Evolutionary conservation across 352 stramenopile genomes (phyloP).

Genomic region (Aphanomyces invadans): DNA sequence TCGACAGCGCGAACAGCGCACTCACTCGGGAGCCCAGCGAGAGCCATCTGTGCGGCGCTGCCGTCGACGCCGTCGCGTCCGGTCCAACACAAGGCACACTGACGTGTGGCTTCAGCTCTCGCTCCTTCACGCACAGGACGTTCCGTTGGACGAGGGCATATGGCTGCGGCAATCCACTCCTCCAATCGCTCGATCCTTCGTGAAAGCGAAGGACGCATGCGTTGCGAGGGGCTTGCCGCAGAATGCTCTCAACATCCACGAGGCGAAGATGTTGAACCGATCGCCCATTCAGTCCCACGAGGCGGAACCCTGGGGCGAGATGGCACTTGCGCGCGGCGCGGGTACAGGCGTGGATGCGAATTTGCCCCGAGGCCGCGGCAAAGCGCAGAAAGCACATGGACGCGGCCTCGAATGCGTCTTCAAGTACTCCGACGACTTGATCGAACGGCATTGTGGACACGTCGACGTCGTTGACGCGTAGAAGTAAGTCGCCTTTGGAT

Average conservation of each 20-base stretch:
- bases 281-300: slow-evolving; percentile 22
- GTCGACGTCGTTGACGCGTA: slow-evolving; percentile 8
- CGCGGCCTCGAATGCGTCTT: background rate
- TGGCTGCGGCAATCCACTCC: background rate
- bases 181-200: background rate
- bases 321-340: background rate
- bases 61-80: background rate
- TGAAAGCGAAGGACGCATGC: slow-evolving; percentile 22
- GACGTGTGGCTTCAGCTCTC: no score
- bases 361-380: background rate
- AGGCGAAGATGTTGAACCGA: slow-evolving; percentile 13
- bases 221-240: slow-evolving; percentile 1
- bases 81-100: no score
- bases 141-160: background rate
- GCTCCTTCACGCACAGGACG: slow-evolving; percentile 4
- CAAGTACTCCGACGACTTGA: background rate
- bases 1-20: background rate
- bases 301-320: background rate
- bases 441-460: background rate
- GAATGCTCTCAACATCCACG: slow-evolving; percentile 9
- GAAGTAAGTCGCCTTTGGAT: slow-evolving; percentile 1
- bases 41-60: background rate
- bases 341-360: slow-evolving; percentile 9
- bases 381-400: slow-evolving; percentile 4
- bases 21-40: background rate